These are phyloP conservation scores for Choanephora cucurbitarum DNA, from an alignment of 371 early-diverging fungal genomes.

Conservation along the genomic window DNA sequence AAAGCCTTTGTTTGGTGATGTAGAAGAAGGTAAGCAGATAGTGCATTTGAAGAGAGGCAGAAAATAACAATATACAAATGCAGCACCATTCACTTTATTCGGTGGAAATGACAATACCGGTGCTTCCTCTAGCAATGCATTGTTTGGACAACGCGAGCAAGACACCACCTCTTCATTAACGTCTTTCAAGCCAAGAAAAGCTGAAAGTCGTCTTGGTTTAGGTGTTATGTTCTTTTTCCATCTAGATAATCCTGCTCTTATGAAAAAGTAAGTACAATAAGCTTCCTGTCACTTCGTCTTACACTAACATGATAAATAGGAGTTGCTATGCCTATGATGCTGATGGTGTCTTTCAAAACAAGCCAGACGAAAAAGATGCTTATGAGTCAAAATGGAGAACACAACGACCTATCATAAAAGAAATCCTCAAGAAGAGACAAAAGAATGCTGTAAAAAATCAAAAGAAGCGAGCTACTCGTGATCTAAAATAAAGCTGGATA, in stretches of 20 bases:
- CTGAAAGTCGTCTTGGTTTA: constrained; percentile 25
- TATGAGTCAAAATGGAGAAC: constrained; percentile 36
- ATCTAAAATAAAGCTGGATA: constrained; percentile 22
- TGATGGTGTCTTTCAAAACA: constrained; percentile 42
- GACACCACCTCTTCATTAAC: neutral
- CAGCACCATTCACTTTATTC: constrained; percentile 55
- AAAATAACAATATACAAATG: neutral
- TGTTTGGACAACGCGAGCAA: constrained; percentile 1
- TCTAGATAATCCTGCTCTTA: constrained; percentile 31
- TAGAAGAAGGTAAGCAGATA: constrained; percentile 24
- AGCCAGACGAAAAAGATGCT: constrained; percentile 25
- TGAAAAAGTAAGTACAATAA: constrained; percentile 42
- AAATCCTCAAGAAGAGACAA: constrained; percentile 39
- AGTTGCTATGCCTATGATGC: constrained; percentile 48
- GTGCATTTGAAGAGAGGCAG: neutral
- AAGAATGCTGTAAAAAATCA: constrained; percentile 32
- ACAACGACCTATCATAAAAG: constrained; percentile 28
- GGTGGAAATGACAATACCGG: constrained; percentile 39
- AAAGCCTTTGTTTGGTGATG: constrained; percentile 59
- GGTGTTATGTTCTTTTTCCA: constrained; percentile 52
- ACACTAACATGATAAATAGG: no score
- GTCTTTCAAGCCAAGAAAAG: constrained; percentile 20
- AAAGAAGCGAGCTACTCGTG: constrained; percentile 21
- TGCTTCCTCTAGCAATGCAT: constrained; percentile 5
- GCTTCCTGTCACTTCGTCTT: no score